Base-by-base conservation (phyloP, 1,284 basidiomycete genomes). In the Inonotus hispidus region DNA sequence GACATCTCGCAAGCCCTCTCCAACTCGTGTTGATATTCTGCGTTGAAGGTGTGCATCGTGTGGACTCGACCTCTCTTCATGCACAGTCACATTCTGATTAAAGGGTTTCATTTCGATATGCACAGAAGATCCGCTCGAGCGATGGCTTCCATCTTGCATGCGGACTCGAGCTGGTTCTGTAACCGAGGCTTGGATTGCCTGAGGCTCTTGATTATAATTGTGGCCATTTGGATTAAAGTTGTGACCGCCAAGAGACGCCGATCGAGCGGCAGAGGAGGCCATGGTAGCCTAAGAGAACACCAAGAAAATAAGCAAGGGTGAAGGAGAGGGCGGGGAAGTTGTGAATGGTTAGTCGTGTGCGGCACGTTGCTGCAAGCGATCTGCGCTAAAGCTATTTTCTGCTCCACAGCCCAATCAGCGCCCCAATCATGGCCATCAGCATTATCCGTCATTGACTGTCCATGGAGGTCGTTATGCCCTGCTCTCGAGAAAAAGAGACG, bases 1-100 rank as follows among this genome's bases (percentile, higher is more conserved):
- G 13, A 62, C 19, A n/a, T 55, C 14, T 23, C 55, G 61, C 41
- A 62, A 32, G 16, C 61, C 61, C 7, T 55, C 56, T 23, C 55
- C 56, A 16, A 62, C 35, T 8, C 61, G 61, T 2, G 27, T 27
- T 23, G 47, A 35, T 19, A 43, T 14, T 5, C 58, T 39, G 14
- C 21, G 45, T 8, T 38, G 56, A 19, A 43, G n/a, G 27, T 19
- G 11, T 21, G 23, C 23, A 37, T 35, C 56, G 5, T 49, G 56
- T 3, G 21, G 46, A 38, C 21, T n/a, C 21, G 16, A 23, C 23
- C 32, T 3, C 32, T 32, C 32, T 32, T 37, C 21, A 19, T 37
- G 43, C 11, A 45, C 3, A 19, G n/a, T 32, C 38, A 25, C 55
- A 8, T 19, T 14, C 3, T 16, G 13, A 32, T 43, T 32, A 23